Percentiles rank a stretch among this genome's conserved stretches.
Conservation (phyloP, 2,329 filamentous ascomycete species). For the Alternaria sp. region DNA sequence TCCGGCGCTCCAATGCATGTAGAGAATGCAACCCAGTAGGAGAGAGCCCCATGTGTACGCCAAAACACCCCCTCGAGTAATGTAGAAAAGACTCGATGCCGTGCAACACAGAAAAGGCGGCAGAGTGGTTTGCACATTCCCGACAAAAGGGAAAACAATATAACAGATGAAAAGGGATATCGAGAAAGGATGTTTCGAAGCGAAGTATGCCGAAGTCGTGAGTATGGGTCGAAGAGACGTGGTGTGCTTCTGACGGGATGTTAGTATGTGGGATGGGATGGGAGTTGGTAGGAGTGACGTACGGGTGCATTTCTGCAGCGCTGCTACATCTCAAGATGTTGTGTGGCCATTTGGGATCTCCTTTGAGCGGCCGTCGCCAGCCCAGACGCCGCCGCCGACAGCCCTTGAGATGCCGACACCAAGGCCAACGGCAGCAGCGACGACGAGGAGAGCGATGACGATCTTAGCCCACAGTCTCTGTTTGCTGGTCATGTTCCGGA, state of each 20-base stretch:
- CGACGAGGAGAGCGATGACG: slow-evolving; percentile 52
- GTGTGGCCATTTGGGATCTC: slow-evolving; percentile 40
- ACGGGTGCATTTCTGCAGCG: background rate
- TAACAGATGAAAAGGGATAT: slow-evolving; percentile 25
- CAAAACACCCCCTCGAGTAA: slow-evolving; percentile 6
- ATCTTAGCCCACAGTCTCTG: slow-evolving; percentile 56
- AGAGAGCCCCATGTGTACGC: slow-evolving; percentile 3
- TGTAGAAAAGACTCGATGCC: slow-evolving; percentile 9
- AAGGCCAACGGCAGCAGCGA: slow-evolving; percentile 56
- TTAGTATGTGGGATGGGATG: background rate
- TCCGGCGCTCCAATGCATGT: slow-evolving; percentile 17
- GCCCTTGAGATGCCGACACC: slow-evolving; percentile 58
- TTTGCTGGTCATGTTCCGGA: slow-evolving; percentile 51
- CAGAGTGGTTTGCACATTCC: slow-evolving; percentile 19
- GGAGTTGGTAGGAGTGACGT: background rate
- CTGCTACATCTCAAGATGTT: background rate
- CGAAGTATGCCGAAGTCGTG: slow-evolving; percentile 21
- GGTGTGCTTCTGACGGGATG: background rate
- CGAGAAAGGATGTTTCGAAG: slow-evolving; percentile 22
- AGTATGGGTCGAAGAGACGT: background rate
- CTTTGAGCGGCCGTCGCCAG: slow-evolving; percentile 46
- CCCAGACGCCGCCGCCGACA: slow-evolving; percentile 57
- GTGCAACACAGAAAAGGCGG: slow-evolving; percentile 2
- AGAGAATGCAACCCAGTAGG: slow-evolving; percentile 7
- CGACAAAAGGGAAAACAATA: slow-evolving; percentile 16